Evolutionary conservation across 495 filamentous ascomycete genomes (phyloP).

Genomic region (Baudoinia panamericana): DNA sequence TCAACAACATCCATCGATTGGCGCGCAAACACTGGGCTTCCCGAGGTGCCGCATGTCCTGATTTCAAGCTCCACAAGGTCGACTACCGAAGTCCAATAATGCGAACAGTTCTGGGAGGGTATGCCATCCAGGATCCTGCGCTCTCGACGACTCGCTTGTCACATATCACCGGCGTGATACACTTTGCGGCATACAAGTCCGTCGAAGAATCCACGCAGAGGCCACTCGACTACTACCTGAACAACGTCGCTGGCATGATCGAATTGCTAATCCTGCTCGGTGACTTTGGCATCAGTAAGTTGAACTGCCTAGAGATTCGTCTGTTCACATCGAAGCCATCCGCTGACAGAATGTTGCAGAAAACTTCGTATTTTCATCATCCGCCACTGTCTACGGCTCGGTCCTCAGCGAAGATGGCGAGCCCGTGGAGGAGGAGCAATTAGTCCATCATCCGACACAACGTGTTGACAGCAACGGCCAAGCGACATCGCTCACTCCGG

Average conservation of each 20-base stretch:
- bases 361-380: constrained; percentile 54
- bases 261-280: constrained; percentile 42
- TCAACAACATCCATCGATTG: constrained; percentile 40
- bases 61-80: constrained; percentile 41
- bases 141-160: constrained; percentile 23
- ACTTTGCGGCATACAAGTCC: constrained; percentile 51
- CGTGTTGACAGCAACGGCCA: constrained; percentile 26
- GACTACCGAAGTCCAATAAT: constrained; percentile 39
- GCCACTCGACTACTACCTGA: constrained; percentile 50
- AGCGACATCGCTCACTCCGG: constrained; percentile 27
- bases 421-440: constrained; percentile 47
- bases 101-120: constrained; percentile 20
- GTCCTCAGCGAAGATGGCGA: constrained; percentile 35
- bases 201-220: constrained; percentile 40
- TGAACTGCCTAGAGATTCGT: too few relatives aligned
- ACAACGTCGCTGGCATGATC: constrained; percentile 53
- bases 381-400: constrained; percentile 56
- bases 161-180: constrained; percentile 47
- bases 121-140: constrained; percentile 3
- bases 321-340: background rate
- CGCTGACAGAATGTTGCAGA: constrained; percentile 20
- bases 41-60: constrained; percentile 31
- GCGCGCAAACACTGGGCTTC: constrained; percentile 37
- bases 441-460: constrained; percentile 40
- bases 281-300: constrained; percentile 41